These are phyloP conservation scores for Oryza longistaminata DNA, from an alignment of 176 grass and related monocot species.

Conservation along the genomic window DNA sequence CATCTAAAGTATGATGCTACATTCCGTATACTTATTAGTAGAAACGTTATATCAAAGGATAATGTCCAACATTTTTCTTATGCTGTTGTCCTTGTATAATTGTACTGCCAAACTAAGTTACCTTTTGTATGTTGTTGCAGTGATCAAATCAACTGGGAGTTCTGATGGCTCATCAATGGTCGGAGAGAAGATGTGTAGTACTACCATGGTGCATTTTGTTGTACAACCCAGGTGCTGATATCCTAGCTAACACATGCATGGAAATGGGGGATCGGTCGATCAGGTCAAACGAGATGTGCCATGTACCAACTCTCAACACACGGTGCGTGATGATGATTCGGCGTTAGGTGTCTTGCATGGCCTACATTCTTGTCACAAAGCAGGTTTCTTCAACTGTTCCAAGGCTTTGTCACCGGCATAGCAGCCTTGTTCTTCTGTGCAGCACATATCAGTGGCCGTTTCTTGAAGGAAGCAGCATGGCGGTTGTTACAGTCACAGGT, in stretches of 20 bases:
- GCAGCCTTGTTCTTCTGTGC: conserved; percentile 27
- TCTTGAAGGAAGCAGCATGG: conserved; percentile 30
- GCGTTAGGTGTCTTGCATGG: conserved; percentile 33
- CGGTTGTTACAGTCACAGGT: background rate
- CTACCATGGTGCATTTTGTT: conserved; percentile 9
- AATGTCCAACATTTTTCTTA: too few relatives aligned
- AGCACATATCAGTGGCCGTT: conserved; percentile 37
- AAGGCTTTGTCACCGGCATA: conserved; percentile 10
- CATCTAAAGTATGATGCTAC: background rate
- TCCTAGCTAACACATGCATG: conserved; percentile 28
- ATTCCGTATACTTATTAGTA: too few relatives aligned
- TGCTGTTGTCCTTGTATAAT: too few relatives aligned
- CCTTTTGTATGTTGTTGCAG: too few relatives aligned
- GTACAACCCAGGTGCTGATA: background rate
- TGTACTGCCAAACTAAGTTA: too few relatives aligned
- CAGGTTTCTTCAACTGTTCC: conserved; percentile 30
- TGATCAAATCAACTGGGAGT: too few relatives aligned
- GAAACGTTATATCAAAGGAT: too few relatives aligned
- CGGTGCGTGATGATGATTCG: conserved; percentile 35
- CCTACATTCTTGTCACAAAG: conserved; percentile 16
- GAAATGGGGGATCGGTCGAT: background rate
- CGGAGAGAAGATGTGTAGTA: conserved; percentile 4
- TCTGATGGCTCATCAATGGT: background rate
- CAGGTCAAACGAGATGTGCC: conserved; percentile 31
- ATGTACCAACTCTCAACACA: conserved; percentile 36